Conservation (phyloP, 2,329 filamentous ascomycete species). For the Diaporthe sp. region DNA sequence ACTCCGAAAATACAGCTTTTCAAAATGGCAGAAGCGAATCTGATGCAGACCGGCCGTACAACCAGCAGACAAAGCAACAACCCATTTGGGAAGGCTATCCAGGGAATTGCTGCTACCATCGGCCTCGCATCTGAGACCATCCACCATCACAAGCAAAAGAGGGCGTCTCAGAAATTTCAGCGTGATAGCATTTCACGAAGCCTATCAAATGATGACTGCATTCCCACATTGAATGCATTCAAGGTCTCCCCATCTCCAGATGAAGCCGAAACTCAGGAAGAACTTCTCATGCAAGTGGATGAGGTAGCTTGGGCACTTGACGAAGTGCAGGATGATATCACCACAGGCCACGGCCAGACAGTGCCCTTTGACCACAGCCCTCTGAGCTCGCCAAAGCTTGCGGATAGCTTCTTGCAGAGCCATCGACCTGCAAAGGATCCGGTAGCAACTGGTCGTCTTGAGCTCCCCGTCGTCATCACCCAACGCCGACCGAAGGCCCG, state of each 20-base stretch:
- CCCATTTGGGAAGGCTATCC: conserved; percentile 39
- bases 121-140: conserved; percentile 42
- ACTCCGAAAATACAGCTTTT: background rate
- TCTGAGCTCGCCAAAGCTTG: conserved; percentile 5
- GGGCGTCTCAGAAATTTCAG: conserved; percentile 6
- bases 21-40: background rate
- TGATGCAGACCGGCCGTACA: background rate
- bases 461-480: conserved; percentile 64
- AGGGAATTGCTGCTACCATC: conserved; percentile 41
- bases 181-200: background rate
- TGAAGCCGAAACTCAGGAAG: background rate
- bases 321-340: conserved; percentile 32
- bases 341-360: background rate
- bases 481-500: conserved; percentile 64
- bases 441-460: conserved; percentile 43
- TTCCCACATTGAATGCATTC: no score
- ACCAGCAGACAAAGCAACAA: background rate
- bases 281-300: conserved; percentile 6
- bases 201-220: background rate
- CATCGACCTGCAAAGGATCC: background rate
- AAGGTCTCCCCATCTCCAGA: background rate
- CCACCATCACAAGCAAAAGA: conserved; percentile 42
- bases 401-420: conserved; percentile 24
- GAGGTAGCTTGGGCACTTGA: conserved; percentile 38
- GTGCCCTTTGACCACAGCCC: background rate